phyloP scores from a whole-genome alignment of 75 land plant species.

The Sequoia sempervirens region DNA sequence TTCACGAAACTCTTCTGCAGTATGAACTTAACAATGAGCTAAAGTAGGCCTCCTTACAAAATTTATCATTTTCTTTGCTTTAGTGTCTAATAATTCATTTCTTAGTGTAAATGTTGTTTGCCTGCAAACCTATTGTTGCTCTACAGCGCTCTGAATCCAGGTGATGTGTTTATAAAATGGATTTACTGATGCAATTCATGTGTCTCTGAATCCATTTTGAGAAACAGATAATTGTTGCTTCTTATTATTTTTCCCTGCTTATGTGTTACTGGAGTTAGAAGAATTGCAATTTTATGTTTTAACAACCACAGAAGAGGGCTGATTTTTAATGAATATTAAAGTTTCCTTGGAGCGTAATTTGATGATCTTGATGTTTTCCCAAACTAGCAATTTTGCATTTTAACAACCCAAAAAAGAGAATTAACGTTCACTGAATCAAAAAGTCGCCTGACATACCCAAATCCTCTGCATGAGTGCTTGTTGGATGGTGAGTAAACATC shows the following conservation, averaged over 20 bases:
- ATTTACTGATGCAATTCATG: not conserved
- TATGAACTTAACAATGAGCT: not conserved
- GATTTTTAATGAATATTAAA: not conserved
- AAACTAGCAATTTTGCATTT: not conserved
- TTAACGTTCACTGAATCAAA: not conserved
- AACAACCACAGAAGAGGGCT: not conserved
- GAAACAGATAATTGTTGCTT: not conserved
- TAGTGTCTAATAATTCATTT: not conserved
- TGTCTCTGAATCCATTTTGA: not conserved
- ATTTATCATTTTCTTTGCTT: not conserved
- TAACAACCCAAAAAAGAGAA: not conserved
- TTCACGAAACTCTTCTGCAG: not conserved
- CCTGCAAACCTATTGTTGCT: not conserved
- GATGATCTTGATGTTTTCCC: not conserved
- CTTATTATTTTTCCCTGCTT: no score
- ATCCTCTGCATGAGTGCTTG: not conserved
- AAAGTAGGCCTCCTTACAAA: not conserved
- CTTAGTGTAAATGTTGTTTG: not conserved
- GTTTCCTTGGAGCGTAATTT: not conserved
- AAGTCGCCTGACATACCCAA: not conserved
- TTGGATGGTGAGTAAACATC: not conserved
- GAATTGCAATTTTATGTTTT: not conserved
- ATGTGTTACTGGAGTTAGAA: not conserved
- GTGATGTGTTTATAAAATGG: not conserved
- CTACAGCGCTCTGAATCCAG: no score